These are phyloP conservation scores for Ceratocystis papillata DNA, from an alignment of 2,329 filamentous ascomycete genomes.

Conservation along the genomic window DNA sequence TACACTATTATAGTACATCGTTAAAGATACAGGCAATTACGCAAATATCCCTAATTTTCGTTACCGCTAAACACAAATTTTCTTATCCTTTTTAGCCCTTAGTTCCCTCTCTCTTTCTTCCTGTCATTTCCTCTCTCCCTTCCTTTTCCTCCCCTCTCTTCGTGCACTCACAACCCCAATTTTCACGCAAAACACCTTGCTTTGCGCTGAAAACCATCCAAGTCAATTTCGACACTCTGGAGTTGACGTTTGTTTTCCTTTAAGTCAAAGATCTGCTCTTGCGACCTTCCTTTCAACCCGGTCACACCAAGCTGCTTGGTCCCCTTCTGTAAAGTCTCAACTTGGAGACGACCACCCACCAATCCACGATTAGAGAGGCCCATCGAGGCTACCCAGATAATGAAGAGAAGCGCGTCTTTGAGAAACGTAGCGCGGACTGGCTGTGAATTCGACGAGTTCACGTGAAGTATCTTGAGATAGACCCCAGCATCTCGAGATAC, in stretches of 20 bases:
- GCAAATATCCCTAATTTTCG: too few relatives aligned
- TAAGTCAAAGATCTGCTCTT: neutral
- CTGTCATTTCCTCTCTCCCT: neutral
- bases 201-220: slow-evolving; percentile 3
- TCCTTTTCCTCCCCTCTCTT: neutral
- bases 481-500: slow-evolving; percentile 10
- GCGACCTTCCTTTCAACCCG: neutral
- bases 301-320: neutral
- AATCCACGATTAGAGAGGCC: slow-evolving; percentile 10
- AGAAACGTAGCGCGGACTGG: slow-evolving; percentile 25
- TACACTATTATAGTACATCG: too few relatives aligned
- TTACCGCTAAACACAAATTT: slow-evolving; percentile 2
- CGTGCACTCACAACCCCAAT: neutral
- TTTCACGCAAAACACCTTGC: slow-evolving; percentile 10
- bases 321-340: slow-evolving; percentile 8
- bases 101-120: neutral
- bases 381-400: slow-evolving; percentile 22
- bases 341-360: slow-evolving; percentile 5
- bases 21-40: too few relatives aligned
- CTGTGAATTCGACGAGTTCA: slow-evolving; percentile 26
- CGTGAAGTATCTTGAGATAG: slow-evolving; percentile 20
- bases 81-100: neutral
- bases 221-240: slow-evolving; percentile 2
- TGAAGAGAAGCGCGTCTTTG: slow-evolving; percentile 25
- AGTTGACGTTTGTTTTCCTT: neutral